Percentiles rank a stretch among this genome's conserved stretches.
phyloP scores from a whole-genome alignment of 2,329 filamentous ascomycete genomes.

The Dendrostoma leiphaemia region DNA sequence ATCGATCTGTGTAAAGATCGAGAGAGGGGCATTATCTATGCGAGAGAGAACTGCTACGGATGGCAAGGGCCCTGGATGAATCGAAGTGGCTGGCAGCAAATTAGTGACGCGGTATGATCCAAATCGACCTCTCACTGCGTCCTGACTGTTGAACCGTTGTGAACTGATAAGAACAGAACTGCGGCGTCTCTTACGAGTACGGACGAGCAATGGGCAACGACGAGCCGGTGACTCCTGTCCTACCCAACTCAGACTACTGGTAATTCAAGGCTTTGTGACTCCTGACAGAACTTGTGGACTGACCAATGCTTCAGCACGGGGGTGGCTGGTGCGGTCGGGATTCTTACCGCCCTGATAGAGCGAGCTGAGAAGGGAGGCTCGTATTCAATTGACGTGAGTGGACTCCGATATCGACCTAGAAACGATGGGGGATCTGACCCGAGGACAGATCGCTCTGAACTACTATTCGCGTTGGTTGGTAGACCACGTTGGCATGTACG shows the following conservation, averaged over 20 bases:
- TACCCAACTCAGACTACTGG: slow-evolving; percentile 34
- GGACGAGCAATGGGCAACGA: slow-evolving; percentile 39
- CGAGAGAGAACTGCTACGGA: slow-evolving; percentile 50
- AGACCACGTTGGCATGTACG: slow-evolving; percentile 36
- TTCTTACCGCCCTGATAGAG: slow-evolving; percentile 35
- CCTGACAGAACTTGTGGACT: background rate
- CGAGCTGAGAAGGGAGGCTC: slow-evolving; percentile 5
- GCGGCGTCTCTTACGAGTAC: slow-evolving; percentile 44
- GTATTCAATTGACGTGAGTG: background rate
- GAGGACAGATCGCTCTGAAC: slow-evolving; percentile 31
- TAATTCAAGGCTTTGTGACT: slow-evolving; percentile 21
- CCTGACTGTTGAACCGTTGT: background rate
- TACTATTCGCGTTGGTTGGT: slow-evolving; percentile 43
- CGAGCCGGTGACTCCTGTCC: slow-evolving; percentile 27
- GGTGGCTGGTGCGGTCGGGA: slow-evolving; percentile 32
- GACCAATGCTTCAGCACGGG: slow-evolving; percentile 29
- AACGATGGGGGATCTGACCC: too few species aligned
- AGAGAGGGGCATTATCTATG: slow-evolving; percentile 44
- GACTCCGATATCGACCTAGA: too few species aligned
- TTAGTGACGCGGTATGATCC: slow-evolving; percentile 41
- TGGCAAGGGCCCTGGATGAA: slow-evolving; percentile 42
- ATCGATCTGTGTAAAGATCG: slow-evolving; percentile 37
- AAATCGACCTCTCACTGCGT: background rate
- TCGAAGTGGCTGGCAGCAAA: slow-evolving; percentile 50
- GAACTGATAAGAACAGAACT: slow-evolving; percentile 27